phyloP scores from a whole-genome alignment of 2,329 filamentous ascomycete species.

The Talaromyces sp. region DNA sequence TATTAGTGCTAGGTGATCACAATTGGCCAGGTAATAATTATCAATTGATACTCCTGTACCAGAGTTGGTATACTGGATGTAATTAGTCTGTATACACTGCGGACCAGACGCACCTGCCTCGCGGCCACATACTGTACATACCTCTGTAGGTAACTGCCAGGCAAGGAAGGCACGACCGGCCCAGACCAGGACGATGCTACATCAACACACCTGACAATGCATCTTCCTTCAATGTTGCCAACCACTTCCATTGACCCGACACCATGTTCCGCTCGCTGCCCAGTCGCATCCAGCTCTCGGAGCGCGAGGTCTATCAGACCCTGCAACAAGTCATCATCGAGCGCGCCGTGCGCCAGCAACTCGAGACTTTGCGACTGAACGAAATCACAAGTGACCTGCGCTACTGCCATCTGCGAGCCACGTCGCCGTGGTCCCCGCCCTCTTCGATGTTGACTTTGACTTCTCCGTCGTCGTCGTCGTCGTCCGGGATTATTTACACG shows the following conservation, averaged over 20 bases:
- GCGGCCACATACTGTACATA: not conserved
- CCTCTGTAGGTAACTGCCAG: not conserved
- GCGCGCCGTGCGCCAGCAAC: not conserved
- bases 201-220: not conserved
- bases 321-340: constrained; percentile 3
- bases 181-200: not conserved
- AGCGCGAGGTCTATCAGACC: constrained; percentile 1
- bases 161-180: not conserved
- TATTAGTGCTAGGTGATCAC: not conserved
- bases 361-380: not conserved
- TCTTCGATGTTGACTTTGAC: not conserved
- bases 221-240: not conserved
- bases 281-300: constrained; percentile 4
- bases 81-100: not conserved
- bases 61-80: not conserved
- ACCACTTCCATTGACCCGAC: not conserved
- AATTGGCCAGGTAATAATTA: not conserved
- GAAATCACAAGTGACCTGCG: not conserved
- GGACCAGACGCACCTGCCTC: not conserved
- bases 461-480: not conserved
- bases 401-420: not conserved
- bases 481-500: not conserved
- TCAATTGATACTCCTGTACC: no score
- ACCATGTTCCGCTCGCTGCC: constrained; percentile 5
- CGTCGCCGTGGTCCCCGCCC: constrained; percentile 1